A percentile compares a stretch with the other conserved stretches of the same genome.
Conservation (phyloP, 140 eudicot species). For the Flaveria floridana region DNA sequence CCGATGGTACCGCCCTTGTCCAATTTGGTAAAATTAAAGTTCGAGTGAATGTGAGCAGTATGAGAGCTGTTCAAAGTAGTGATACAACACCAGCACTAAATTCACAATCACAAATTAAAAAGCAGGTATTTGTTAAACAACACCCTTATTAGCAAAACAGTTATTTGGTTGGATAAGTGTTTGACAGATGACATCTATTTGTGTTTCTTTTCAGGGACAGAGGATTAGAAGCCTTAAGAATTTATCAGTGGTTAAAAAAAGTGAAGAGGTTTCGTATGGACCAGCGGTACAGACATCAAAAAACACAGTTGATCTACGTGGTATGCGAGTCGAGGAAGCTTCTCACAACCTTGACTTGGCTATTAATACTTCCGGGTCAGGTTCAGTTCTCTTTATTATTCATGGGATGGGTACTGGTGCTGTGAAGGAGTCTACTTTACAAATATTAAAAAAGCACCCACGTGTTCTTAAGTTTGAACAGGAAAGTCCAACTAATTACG, state of each 20-base stretch:
- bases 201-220: conserved; percentile 41
- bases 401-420: conserved; percentile 94
- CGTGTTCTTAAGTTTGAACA: conserved; percentile 85
- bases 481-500: conserved; percentile 80
- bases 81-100: conserved; percentile 31
- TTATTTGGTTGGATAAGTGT: neutral
- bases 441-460: conserved; percentile 61
- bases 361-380: conserved; percentile 49
- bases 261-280: conserved; percentile 46
- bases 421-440: conserved; percentile 55
- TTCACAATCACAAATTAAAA: conserved; percentile 45
- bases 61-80: conserved; percentile 37
- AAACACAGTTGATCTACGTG: conserved; percentile 78
- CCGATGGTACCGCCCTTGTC: conserved; percentile 67
- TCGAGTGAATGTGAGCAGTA: conserved; percentile 49
- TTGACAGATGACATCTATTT: neutral
- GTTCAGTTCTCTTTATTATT: conserved; percentile 69
- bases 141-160: neutral
- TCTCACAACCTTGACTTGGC: conserved; percentile 62
- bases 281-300: conserved; percentile 69
- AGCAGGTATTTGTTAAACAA: conserved; percentile 45
- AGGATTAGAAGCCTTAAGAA: conserved; percentile 41
- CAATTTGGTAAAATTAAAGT: conserved; percentile 76
- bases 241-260: conserved; percentile 34
- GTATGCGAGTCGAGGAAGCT: conserved; percentile 88